Evolutionary conservation across 768 basidiomycete species (phyloP).

Genomic region (Hydnomerulius pinastri): DNA sequence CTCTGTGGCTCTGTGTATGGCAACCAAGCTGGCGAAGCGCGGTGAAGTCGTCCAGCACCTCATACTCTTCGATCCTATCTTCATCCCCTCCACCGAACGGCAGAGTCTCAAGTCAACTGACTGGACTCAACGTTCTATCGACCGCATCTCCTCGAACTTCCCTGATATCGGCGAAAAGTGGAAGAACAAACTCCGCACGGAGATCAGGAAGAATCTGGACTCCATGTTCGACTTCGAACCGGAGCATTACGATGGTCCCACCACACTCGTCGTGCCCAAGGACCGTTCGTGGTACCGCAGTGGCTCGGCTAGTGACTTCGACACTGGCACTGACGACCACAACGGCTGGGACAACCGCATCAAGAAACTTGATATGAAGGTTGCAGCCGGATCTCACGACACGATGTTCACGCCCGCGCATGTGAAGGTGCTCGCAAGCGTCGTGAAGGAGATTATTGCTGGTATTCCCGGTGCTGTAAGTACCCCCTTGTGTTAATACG

Average conservation of each 20-base stretch:
- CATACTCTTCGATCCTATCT: slow-evolving; percentile 19
- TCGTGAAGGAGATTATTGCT: slow-evolving; percentile 15
- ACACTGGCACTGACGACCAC: slow-evolving; percentile 17
- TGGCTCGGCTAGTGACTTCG: slow-evolving; percentile 9
- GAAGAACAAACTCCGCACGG: slow-evolving; percentile 15
- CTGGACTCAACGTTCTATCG: slow-evolving; percentile 20
- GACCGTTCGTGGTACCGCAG: slow-evolving; percentile 19
- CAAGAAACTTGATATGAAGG: slow-evolving; percentile 19
- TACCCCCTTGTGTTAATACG: no score
- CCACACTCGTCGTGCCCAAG: slow-evolving; percentile 18
- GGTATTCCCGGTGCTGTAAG: no score
- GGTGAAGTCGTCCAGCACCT: slow-evolving; percentile 13
- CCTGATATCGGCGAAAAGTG: slow-evolving; percentile 20
- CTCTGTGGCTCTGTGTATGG: slow-evolving; percentile 16
- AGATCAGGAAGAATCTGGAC: slow-evolving; percentile 22
- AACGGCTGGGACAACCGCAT: slow-evolving; percentile 19
- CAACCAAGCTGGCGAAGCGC: slow-evolving; percentile 11
- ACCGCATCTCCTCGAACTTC: slow-evolving; percentile 20
- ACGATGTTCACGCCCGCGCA: slow-evolving; percentile 21
- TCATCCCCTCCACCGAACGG: slow-evolving; percentile 14
- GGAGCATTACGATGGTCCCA: slow-evolving; percentile 13
- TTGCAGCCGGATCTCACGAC: slow-evolving; percentile 14
- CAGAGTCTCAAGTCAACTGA: slow-evolving; percentile 21
- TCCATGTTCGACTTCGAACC: slow-evolving; percentile 19
- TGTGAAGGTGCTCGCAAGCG: slow-evolving; percentile 15